Evolutionary conservation across 2,329 filamentous ascomycete genomes (phyloP).

Genomic region (Fonsecaea nubica): DNA sequence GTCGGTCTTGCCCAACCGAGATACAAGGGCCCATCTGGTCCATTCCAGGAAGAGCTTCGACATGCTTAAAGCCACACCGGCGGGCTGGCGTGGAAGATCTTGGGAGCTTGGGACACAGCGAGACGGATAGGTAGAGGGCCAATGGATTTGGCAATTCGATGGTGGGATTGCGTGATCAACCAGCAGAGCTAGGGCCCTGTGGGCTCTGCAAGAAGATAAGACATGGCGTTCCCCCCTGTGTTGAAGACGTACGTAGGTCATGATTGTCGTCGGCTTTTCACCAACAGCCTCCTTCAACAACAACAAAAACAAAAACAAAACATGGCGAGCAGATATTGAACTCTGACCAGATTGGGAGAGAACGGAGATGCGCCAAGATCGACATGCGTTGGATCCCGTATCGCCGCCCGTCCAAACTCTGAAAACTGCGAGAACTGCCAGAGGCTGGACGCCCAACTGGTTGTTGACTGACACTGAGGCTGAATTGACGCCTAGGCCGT

Average conservation of each 20-base stretch:
- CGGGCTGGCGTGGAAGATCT: neutral
- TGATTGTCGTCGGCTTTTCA: neutral
- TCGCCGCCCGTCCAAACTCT: too few species aligned
- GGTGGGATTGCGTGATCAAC: slow-evolving; percentile 20
- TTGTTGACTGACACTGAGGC: neutral
- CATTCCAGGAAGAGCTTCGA: slow-evolving; percentile 1
- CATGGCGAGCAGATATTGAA: neutral
- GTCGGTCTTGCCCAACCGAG: neutral
- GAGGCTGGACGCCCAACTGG: too few species aligned
- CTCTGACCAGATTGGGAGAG: neutral
- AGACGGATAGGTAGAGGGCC: neutral
- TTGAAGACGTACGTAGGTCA: neutral
- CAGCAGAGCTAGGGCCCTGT: neutral
- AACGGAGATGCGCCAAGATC: neutral
- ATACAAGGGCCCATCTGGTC: neutral
- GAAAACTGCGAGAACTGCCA: too few species aligned
- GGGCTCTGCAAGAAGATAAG: slow-evolving; percentile 2
- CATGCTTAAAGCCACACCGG: neutral
- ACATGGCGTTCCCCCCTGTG: neutral
- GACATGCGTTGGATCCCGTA: neutral
- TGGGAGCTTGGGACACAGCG: neutral
- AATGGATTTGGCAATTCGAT: slow-evolving; percentile 8
- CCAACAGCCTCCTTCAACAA: neutral
- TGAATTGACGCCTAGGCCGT: neutral
- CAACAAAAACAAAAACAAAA: neutral